Percentiles rank a stretch among this genome's conserved stretches.
Conservation (phyloP, 2,329 filamentous ascomycete species). For the Stemphylium vesicarium region DNA sequence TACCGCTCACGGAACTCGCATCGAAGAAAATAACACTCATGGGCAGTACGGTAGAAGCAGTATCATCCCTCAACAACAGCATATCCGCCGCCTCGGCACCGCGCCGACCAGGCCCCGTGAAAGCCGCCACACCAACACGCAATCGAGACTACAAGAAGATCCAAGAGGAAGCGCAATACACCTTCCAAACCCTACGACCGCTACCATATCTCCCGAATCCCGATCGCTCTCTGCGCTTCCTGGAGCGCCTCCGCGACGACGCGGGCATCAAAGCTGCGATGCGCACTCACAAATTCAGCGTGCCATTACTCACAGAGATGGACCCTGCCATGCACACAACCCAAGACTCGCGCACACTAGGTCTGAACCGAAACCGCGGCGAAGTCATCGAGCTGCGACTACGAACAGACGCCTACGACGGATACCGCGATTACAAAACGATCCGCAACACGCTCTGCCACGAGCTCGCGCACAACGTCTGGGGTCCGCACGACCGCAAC, state of each 20-base stretch:
- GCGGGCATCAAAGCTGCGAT: conserved; percentile 85
- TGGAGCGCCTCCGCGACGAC: conserved; percentile 79
- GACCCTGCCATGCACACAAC: conserved; percentile 84
- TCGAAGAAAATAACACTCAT: conserved; percentile 70
- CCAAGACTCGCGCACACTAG: conserved; percentile 80
- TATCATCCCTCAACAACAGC: conserved; percentile 59
- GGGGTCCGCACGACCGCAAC: conserved; percentile 78
- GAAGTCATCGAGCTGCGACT: conserved; percentile 90
- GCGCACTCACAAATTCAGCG: conserved; percentile 82
- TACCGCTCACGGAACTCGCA: conserved; percentile 58
- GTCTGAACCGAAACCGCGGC: conserved; percentile 84
- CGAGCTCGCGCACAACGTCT: conserved; percentile 92
- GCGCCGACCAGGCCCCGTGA: conserved; percentile 50
- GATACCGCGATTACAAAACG: conserved; percentile 89
- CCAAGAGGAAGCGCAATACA: conserved; percentile 72
- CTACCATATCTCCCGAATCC: conserved; percentile 80
- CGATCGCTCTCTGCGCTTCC: conserved; percentile 71
- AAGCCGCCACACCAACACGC: conserved; percentile 47
- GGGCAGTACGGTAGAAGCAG: conserved; percentile 66
- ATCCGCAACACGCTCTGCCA: conserved; percentile 93
- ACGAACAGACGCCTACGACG: conserved; percentile 92
- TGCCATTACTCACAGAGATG: conserved; percentile 93
- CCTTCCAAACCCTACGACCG: conserved; percentile 78
- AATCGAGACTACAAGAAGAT: conserved; percentile 56
- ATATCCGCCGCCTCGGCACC: conserved; percentile 49